These are phyloP conservation scores for Pyrrhoderma lamaoense DNA, from an alignment of 1,284 basidiomycete species.

Conservation along the genomic window DNA sequence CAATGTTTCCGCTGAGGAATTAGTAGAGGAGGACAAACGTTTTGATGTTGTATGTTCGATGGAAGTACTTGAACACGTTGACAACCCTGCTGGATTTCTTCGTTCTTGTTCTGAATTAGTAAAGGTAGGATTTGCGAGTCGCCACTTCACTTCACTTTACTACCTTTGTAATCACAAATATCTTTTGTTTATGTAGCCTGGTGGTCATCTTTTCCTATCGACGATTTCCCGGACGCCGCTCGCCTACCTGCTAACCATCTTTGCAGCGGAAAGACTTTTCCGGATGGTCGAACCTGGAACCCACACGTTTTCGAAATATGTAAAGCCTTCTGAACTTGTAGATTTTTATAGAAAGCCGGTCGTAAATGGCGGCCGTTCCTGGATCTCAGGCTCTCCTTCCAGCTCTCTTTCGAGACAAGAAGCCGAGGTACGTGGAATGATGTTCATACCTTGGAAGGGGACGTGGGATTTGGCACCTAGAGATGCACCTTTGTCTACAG, in stretches of 20 bases:
- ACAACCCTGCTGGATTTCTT: slow-evolving; percentile 83
- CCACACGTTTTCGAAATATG: slow-evolving; percentile 87
- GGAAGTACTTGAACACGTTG: slow-evolving; percentile 98
- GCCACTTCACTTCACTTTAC: too few species aligned
- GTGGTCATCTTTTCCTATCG: slow-evolving; percentile 91
- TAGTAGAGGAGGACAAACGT: slow-evolving; percentile 50
- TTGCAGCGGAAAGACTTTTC: slow-evolving; percentile 82
- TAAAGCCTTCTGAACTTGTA: slow-evolving; percentile 85
- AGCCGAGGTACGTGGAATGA: slow-evolving; percentile 76
- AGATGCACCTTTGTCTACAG: slow-evolving; percentile 51
- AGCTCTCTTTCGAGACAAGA: slow-evolving; percentile 50
- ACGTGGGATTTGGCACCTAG: slow-evolving; percentile 66
- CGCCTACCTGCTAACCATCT: slow-evolving; percentile 84
- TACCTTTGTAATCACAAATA: too few species aligned
- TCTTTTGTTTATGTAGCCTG: slow-evolving; percentile 53
- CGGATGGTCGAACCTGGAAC: slow-evolving; percentile 84
- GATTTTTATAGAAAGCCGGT: slow-evolving; percentile 67
- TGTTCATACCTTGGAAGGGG: slow-evolving; percentile 73
- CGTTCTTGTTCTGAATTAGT: slow-evolving; percentile 75
- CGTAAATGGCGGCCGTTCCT: slow-evolving; percentile 33
- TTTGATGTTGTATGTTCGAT: slow-evolving; percentile 96
- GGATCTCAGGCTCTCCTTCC: slow-evolving; percentile 37
- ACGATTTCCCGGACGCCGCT: slow-evolving; percentile 95
- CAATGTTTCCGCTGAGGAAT: slow-evolving; percentile 75
- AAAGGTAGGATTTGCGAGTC: slow-evolving; percentile 45